Conservation (phyloP, 2,329 filamentous ascomycete genomes). For the Penicillium decumbens region DNA sequence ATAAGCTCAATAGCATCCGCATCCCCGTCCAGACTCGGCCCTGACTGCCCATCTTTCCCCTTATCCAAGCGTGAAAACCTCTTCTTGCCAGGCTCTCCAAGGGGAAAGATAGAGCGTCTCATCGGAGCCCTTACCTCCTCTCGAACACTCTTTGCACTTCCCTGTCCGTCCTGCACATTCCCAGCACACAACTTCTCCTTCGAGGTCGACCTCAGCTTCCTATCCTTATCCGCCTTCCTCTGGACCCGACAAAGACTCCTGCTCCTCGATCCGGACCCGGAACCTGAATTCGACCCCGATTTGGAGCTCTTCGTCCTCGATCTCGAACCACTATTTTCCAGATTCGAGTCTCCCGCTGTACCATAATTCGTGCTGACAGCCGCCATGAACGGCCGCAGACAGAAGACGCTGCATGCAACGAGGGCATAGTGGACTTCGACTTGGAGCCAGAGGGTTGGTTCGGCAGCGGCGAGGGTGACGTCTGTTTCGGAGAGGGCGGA, state of each 20-base stretch:
- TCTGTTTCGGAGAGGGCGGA: conserved; percentile 29
- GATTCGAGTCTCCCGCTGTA: conserved; percentile 29
- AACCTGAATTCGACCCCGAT: conserved; percentile 10
- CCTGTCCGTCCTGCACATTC: background rate
- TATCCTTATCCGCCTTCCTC: conserved; percentile 4
- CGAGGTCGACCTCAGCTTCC: conserved; percentile 2
- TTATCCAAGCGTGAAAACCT: background rate
- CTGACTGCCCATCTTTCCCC: background rate
- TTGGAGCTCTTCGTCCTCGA: conserved; percentile 21
- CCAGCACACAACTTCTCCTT: conserved; percentile 4
- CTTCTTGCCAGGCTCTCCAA: conserved; percentile 1
- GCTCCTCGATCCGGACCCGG: conserved; percentile 11
- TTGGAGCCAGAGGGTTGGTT: conserved; percentile 36
- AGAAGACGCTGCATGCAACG: conserved; percentile 37
- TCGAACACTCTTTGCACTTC: background rate
- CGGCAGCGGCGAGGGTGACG: conserved; percentile 33
- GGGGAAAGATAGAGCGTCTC: conserved; percentile 14
- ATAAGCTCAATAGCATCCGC: conserved; percentile 19
- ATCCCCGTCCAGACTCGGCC: background rate
- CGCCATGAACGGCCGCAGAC: conserved; percentile 35
- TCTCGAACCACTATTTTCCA: conserved; percentile 24
- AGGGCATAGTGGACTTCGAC: conserved; percentile 35
- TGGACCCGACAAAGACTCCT: conserved; percentile 7
- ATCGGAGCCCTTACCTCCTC: conserved; percentile 1
- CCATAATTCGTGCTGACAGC: conserved; percentile 37